A percentile compares a stretch with the other conserved stretches of the same genome.
phyloP scores from a whole-genome alignment of 2,329 filamentous ascomycete genomes.

The Volutella citrinella region DNA sequence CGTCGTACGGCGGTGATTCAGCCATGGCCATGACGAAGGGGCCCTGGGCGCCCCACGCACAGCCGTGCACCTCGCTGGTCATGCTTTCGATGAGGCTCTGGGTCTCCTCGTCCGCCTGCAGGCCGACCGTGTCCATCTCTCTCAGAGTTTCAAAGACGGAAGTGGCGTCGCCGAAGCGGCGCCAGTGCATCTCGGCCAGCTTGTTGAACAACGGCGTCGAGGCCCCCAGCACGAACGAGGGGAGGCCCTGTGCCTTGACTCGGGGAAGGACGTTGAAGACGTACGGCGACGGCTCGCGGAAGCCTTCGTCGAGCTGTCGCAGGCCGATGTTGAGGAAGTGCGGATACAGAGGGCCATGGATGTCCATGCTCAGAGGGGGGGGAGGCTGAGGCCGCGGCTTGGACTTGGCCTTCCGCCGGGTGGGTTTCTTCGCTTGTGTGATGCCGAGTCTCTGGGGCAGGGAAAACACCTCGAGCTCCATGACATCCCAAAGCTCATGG shows the following conservation, averaged over 20 bases:
- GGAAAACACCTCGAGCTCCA: conserved; percentile 66
- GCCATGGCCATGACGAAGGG: conserved; percentile 38
- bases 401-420: conserved; percentile 12
- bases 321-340: conserved; percentile 57
- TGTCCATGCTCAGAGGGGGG: conserved; percentile 37
- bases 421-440: background rate
- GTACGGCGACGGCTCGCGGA: conserved; percentile 55
- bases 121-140: conserved; percentile 64
- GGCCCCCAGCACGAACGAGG: conserved; percentile 69
- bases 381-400: conserved; percentile 4
- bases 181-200: conserved; percentile 61
- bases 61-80: conserved; percentile 31
- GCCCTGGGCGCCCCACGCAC: conserved; percentile 35
- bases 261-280: conserved; percentile 61
- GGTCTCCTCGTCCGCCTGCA: conserved; percentile 49
- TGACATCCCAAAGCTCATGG: conserved; percentile 61
- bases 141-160: conserved; percentile 55
- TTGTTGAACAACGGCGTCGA: conserved; percentile 69
- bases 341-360: conserved; percentile 64
- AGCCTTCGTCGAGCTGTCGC: conserved; percentile 54
- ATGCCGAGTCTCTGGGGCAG: conserved; percentile 56
- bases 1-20: conserved; percentile 34
- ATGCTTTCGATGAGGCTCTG: conserved; percentile 27
- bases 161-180: conserved; percentile 54
- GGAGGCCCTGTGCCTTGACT: conserved; percentile 64